Evolutionary conservation across 345 rosid genomes (phyloP).

Genomic region (Corymbia maculata): DNA sequence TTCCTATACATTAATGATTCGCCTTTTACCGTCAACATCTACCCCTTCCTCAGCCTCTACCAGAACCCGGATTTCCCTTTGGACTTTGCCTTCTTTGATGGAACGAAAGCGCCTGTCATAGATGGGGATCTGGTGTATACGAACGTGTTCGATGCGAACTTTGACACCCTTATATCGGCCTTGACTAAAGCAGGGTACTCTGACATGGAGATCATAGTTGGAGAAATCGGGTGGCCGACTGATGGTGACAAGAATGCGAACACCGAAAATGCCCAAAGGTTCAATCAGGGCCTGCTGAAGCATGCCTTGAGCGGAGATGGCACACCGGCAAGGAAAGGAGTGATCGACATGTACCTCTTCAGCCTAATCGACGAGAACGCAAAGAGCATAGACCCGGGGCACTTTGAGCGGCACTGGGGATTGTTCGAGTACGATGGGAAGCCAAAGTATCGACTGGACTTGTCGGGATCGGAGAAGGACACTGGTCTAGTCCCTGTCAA

Average conservation of each 20-base stretch:
- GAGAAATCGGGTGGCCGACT: conserved; percentile 89
- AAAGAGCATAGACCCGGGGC: conserved; percentile 59
- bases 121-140: conserved; percentile 47
- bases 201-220: conserved; percentile 47
- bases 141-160: conserved; percentile 73
- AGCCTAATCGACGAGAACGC: conserved; percentile 56
- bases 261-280: conserved; percentile 34
- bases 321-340: conserved; percentile 48
- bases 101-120: conserved; percentile 31
- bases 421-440: conserved; percentile 55
- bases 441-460: conserved; percentile 49
- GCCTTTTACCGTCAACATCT: conserved; percentile 70
- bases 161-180: conserved; percentile 57
- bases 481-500: conserved; percentile 38
- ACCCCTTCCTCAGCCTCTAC: conserved; percentile 83
- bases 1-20: conserved; percentile 39
- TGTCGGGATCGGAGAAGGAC: conserved; percentile 26
- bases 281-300: conserved; percentile 50
- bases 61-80: conserved; percentile 48
- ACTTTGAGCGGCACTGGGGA: conserved; percentile 75
- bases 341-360: conserved; percentile 50
- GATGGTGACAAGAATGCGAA: conserved; percentile 60
- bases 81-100: conserved; percentile 70
- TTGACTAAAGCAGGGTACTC: conserved; percentile 56
- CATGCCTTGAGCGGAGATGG: conserved; percentile 51